Conservation (phyloP, 2,329 filamentous ascomycete genomes). For the Cladosporium sp. region DNA sequence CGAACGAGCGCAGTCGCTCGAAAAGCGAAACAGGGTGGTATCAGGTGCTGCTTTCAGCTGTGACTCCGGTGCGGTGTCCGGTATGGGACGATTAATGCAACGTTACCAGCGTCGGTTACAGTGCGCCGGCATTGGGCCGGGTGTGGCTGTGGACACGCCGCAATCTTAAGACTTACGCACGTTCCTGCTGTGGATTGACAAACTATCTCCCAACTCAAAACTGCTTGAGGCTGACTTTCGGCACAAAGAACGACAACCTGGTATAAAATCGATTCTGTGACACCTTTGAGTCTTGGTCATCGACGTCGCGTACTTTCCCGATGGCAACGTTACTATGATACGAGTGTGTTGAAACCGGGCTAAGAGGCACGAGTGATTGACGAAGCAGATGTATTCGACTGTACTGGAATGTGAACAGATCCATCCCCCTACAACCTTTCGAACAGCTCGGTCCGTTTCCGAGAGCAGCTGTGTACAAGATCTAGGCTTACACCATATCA, state of each 20-base stretch:
- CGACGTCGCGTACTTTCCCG: not conserved
- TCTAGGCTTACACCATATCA: not conserved
- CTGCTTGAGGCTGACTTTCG: not conserved
- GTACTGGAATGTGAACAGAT: not conserved
- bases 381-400: not conserved
- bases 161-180: not conserved
- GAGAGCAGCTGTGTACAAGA: not conserved
- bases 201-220: not conserved
- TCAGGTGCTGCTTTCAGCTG: not conserved
- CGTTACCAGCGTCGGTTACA: not conserved
- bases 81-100: not conserved
- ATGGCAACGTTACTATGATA: not conserved
- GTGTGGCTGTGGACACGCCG: not conserved
- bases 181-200: not conserved
- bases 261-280: not conserved
- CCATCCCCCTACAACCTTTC: not conserved
- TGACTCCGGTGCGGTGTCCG: not conserved
- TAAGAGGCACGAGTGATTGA: not conserved
- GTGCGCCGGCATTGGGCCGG: not conserved
- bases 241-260: not conserved
- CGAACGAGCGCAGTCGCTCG: not conserved
- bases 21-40: not conserved
- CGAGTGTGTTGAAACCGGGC: not conserved
- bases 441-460: not conserved
- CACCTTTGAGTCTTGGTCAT: not conserved